Evolutionary conservation across 1,284 basidiomycete genomes (phyloP), one percentile per base, ranked within the genome.

Genomic region (Phellopilus nigrolimitatus): DNA sequence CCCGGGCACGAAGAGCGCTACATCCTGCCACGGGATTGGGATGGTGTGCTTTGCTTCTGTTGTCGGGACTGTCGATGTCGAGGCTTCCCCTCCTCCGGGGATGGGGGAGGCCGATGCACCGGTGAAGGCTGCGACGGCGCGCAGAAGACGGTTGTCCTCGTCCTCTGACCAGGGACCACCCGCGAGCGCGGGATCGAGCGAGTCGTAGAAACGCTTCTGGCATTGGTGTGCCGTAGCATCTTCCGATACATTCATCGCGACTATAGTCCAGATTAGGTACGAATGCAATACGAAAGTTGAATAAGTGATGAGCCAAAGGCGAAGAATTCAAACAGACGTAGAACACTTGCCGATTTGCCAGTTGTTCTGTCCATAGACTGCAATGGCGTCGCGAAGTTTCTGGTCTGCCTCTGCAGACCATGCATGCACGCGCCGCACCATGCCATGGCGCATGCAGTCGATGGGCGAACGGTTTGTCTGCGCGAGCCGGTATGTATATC

Each of bases 401-500:
- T 68, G 60, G 56, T 89, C 84, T 15, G 69, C 64, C 25, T 75
- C 72, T 0, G 68, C 39, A 34, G 73, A 75, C 85, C 84, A 88
- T 2, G 62, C 62, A 57, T 83, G 80, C 12, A 67, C 63, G 54
- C 70, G 70, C 25, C 78, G 72, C 31, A 66, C 58, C 28, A 71
- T 63, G 2, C 72, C 74, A 51, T 77, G 75, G 4, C 76, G 76
- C 80, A 89, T 82, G 56, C 85, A 86, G 54, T 87, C 86, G 25
- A 88, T 63, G 0, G 84, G 80, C 3, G 79, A 80, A 37, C 87
- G 78, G 48, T 77, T 72, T 12, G 82, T 87, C 86, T 89, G 56
- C n/a, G n/a, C n/a, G n/a, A n/a, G n/a, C n/a, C n/a, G n/a, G n/a
- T n/a, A n/a, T n/a, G n/a, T n/a, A n/a, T n/a, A n/a, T n/a, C n/a